Evolutionary conservation across 108 stramenopile species (phyloP), one percentile per base, ranked within the genome.

Genomic region (Nitzschia putrida): DNA sequence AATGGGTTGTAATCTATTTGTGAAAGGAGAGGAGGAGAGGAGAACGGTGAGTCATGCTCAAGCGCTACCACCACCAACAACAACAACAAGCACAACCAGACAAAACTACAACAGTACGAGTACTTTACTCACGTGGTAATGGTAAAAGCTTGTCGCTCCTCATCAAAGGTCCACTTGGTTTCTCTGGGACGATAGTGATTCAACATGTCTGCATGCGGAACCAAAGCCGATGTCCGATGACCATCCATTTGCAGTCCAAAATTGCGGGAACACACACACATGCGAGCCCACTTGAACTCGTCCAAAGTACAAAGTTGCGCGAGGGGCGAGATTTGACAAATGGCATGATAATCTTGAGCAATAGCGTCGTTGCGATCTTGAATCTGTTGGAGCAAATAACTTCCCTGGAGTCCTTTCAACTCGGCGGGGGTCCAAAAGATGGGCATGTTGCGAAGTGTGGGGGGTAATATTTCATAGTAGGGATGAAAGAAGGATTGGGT

Each of bases 111-210:
- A 29, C 29, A 22, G 22, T 3, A n/a, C n/a, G n/a, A n/a, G n/a
- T n/a, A n/a, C n/a, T n/a, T n/a, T n/a, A 83, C 82, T 59, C 66
- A 77, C 61, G 97, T 89, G 8, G 97, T 97, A 66, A 98, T 98
- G 12, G 98, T 98, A 76, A 99, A 99, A n/a, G 88, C 93, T 72
- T 97, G 95, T 4, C 77, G 82, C 13, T 89, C 90, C 60, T 98
- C 96, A 69, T 97, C 95, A 85, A 94, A 99, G 14, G 97, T 98
- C 99, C 99, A 99, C 74, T 97, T 97, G 23, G 99, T 99, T 68
- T 99, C 97, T 40, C 99, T 81, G 8, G 99, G 99, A 9, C 96
- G 88, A 66, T 91, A 94, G 77, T 99, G 99, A 83, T 99, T 99
- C 22, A 99, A 85, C 99, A 99, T 99, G 76, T 99, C 99, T 8